phyloP scores from a whole-genome alignment of 1,139 yeast genomes.

The Yamadazyma friedrichii region DNA sequence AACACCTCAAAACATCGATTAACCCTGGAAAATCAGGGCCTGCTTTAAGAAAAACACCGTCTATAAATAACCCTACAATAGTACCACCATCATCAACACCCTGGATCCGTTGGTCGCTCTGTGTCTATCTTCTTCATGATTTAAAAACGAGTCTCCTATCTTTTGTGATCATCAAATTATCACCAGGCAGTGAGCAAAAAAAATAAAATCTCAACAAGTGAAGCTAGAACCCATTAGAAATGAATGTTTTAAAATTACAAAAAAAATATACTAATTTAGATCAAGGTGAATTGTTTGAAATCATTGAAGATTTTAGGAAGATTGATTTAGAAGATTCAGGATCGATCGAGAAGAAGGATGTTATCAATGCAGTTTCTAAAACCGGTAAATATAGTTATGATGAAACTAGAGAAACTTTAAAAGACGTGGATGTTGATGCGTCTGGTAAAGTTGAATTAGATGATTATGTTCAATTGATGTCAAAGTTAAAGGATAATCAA shows the following conservation, averaged over 20 bases:
- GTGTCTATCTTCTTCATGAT: background rate
- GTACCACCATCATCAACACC: too few relatives aligned
- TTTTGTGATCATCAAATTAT: background rate
- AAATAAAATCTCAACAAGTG: background rate
- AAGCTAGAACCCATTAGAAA: slow-evolving; percentile 12
- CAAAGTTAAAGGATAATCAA: slow-evolving; percentile 58
- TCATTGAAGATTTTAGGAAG: slow-evolving; percentile 73
- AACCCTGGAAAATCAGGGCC: too few relatives aligned
- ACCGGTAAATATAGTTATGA: slow-evolving; percentile 84
- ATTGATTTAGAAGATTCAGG: slow-evolving; percentile 93
- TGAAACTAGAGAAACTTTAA: slow-evolving; percentile 89
- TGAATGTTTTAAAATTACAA: slow-evolving; percentile 57
- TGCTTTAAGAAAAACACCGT: too few relatives aligned
- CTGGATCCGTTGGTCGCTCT: too few relatives aligned
- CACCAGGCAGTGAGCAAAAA: slow-evolving; percentile 6
- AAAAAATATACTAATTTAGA: slow-evolving; percentile 82
- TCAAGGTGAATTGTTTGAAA: slow-evolving; percentile 80
- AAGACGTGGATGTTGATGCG: slow-evolving; percentile 89
- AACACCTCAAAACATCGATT: too few relatives aligned
- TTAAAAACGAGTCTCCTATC: background rate
- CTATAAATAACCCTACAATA: too few relatives aligned
- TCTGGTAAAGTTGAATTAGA: slow-evolving; percentile 96
- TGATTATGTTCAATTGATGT: slow-evolving; percentile 85
- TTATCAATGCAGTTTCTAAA: slow-evolving; percentile 78
- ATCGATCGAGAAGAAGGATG: slow-evolving; percentile 91